phyloP scores from a whole-genome alignment of 2,329 filamentous ascomycete species.

The Xylaria sp. region DNA sequence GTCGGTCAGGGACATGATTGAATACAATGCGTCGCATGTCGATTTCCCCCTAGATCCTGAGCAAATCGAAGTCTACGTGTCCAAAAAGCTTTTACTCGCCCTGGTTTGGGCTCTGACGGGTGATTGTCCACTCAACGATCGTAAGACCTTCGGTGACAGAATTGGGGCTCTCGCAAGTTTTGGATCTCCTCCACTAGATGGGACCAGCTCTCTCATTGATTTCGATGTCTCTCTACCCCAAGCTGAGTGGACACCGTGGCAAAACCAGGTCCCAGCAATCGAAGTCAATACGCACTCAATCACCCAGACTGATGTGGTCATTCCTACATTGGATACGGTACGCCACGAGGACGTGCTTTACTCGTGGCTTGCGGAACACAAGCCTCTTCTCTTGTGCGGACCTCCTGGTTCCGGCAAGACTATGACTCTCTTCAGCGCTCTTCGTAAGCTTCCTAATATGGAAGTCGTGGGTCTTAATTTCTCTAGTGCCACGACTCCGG shows the following conservation, averaged over 20 bases:
- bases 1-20: constrained; percentile 87
- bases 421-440: constrained; percentile 98
- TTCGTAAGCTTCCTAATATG: constrained; percentile 98
- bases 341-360: constrained; percentile 99
- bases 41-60: constrained; percentile 94
- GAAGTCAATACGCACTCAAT: constrained; percentile 99
- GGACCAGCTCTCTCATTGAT: constrained; percentile 89
- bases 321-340: constrained; percentile 96
- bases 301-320: constrained; percentile 97
- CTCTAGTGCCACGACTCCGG: constrained; percentile 96
- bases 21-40: constrained; percentile 93
- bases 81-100: constrained; percentile 93
- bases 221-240: constrained; percentile 90
- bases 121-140: constrained; percentile 88
- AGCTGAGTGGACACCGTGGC: constrained; percentile 92
- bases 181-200: constrained; percentile 82
- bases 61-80: constrained; percentile 87
- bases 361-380: constrained; percentile 99
- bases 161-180: constrained; percentile 85
- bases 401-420: constrained; percentile 99
- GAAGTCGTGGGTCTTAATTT: constrained; percentile 99
- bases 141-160: constrained; percentile 89
- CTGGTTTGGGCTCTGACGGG: constrained; percentile 96
- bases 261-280: constrained; percentile 90
- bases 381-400: constrained; percentile 94